Evolutionary conservation across 2,329 filamentous ascomycete species (phyloP), one percentile per base, ranked within the genome.

Genomic region (Aspergillus glaucus): DNA sequence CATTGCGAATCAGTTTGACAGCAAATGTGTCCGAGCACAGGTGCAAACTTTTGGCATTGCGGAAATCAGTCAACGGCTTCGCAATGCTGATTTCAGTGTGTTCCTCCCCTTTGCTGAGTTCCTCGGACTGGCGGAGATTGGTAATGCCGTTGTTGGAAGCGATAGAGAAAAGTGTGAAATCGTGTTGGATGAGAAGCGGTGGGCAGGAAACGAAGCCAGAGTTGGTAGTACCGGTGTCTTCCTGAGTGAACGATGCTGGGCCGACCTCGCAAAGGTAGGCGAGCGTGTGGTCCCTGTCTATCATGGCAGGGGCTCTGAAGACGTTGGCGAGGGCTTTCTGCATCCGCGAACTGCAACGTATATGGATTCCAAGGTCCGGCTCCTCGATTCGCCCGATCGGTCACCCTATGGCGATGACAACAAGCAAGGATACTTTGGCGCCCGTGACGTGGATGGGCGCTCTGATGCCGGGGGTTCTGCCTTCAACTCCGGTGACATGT

Each of bases 1-100:
- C 44, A 98, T 98, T 57, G 92, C 93, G 53, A 98, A 98, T 59
- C 93, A 98, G 63, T 98, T 97, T 60, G 93, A 98, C 69, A 96
- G 90, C 79, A 97, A 97, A 70, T 98, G 93, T 65, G 93, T 98
- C 19, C 85, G 93, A 3, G 88, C 87, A 9, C 93, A 98, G 65
- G 81, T 98, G 1, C 92, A 97, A 64, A 95, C 90, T 0, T 88
- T 97, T 58, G 93, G 93, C 28, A 95, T 98, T 61, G 91, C 91
- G 1, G 93, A 98, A 65, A 96, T 98, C 67, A 95, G 91, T 64
- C 91, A 96, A 64, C 81, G 93, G 17, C 78, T 98, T 36, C 83
- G 91, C 44, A 92, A 92, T 48, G 92, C 92, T 0, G 93, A 98
- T 67, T 97, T 96, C 73, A 95, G 88, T 64, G 74, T 97, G 32